A percentile compares a stretch with the other conserved stretches of the same genome.
Evolutionary conservation across 495 filamentous ascomycete genomes (phyloP).

Genomic region (Penicillium taxi): DNA sequence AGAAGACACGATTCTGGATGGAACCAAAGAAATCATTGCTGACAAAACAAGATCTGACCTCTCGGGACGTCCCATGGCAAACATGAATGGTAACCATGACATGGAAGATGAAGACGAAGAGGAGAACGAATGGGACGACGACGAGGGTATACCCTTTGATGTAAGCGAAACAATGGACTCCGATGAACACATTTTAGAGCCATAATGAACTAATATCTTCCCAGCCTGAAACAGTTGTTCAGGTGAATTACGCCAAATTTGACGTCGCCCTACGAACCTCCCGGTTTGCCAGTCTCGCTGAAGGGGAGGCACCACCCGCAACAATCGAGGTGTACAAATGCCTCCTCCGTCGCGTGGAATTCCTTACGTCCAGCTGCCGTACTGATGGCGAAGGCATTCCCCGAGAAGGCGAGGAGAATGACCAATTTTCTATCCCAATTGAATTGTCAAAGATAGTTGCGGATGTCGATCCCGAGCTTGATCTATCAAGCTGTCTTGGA

Average conservation of each 20-base stretch:
- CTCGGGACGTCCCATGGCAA: slow-evolving; percentile 24
- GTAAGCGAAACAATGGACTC: slow-evolving; percentile 14
- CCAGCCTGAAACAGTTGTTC: slow-evolving; percentile 57
- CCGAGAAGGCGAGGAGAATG: slow-evolving; percentile 45
- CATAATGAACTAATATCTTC: not conserved
- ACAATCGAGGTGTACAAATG: slow-evolving; percentile 69
- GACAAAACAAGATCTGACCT: slow-evolving; percentile 30
- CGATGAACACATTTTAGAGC: too few relatives aligned
- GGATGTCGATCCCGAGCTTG: slow-evolving; percentile 34
- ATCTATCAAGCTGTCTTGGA: slow-evolving; percentile 33
- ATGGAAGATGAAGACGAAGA: slow-evolving; percentile 20
- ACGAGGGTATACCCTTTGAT: slow-evolving; percentile 36
- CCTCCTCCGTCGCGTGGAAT: slow-evolving; percentile 61
- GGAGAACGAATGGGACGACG: slow-evolving; percentile 36
- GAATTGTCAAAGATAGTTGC: slow-evolving; percentile 28
- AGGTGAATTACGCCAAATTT: slow-evolving; percentile 80
- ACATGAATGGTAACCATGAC: slow-evolving; percentile 21
- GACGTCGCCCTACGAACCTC: slow-evolving; percentile 71
- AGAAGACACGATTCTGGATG: slow-evolving; percentile 44
- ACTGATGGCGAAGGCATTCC: slow-evolving; percentile 49
- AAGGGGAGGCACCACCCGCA: slow-evolving; percentile 41
- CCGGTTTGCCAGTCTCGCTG: slow-evolving; percentile 56
- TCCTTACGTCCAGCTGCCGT: slow-evolving; percentile 58
- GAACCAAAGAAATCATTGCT: slow-evolving; percentile 21
- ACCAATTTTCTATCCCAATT: slow-evolving; percentile 31